Conservation (phyloP, 495 filamentous ascomycete species). For the Annulohypoxylon stygium region DNA sequence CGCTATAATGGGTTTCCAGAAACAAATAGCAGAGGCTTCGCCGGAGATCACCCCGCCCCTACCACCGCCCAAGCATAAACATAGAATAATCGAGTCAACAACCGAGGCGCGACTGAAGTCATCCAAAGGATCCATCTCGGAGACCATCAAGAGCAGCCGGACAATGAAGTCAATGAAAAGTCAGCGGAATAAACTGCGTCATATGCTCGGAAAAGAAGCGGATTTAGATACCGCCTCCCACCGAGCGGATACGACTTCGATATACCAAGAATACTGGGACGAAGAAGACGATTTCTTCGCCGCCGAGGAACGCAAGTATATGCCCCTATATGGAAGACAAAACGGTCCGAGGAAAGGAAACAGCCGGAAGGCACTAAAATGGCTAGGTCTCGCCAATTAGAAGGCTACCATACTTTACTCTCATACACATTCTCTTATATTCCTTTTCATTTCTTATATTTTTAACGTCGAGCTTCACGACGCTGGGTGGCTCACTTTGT, state of each 20-base stretch:
- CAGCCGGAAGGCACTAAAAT: slow-evolving; percentile 55
- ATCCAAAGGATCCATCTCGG: slow-evolving; percentile 23
- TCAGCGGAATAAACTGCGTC: slow-evolving; percentile 35
- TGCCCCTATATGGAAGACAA: slow-evolving; percentile 50
- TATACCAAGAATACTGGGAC: slow-evolving; percentile 39
- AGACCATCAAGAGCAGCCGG: slow-evolving; percentile 28
- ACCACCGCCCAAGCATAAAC: slow-evolving; percentile 10
- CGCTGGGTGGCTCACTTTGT: not conserved
- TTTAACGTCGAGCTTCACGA: not conserved
- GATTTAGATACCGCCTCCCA: not conserved
- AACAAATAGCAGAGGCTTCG: not conserved
- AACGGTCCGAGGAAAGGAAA: slow-evolving; percentile 43
- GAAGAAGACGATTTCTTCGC: slow-evolving; percentile 45
- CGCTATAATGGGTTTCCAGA: slow-evolving; percentile 22
- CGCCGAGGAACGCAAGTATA: slow-evolving; percentile 53
- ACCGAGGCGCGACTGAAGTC: slow-evolving; percentile 24
- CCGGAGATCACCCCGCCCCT: not conserved
- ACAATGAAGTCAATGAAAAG: slow-evolving; percentile 41
- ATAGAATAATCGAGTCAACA: not conserved
- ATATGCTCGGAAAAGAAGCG: slow-evolving; percentile 33
- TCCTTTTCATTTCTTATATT: not conserved
- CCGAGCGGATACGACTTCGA: slow-evolving; percentile 14
- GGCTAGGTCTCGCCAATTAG: slow-evolving; percentile 50
- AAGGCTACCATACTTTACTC: not conserved
- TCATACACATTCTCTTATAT: not conserved